These are phyloP conservation scores for Coemansia sp. DNA, from an alignment of 192 early-diverging fungal genomes.

Conservation along the genomic window DNA sequence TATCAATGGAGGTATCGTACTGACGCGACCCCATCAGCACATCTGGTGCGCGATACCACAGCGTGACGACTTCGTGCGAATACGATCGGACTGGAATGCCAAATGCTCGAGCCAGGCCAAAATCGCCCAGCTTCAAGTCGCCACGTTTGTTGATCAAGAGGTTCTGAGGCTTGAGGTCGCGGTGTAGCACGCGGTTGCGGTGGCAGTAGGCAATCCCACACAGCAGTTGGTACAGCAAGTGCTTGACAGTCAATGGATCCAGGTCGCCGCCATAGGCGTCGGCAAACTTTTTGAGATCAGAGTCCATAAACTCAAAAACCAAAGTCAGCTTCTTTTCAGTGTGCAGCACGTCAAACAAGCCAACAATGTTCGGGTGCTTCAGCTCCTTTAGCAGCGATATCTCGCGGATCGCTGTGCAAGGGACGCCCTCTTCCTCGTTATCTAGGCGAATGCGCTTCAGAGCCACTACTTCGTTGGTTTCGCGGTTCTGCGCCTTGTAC, in stretches of 20 bases:
- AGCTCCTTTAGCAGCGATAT: conserved; percentile 82
- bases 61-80: conserved; percentile 83
- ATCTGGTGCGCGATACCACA: conserved; percentile 88
- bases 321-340: conserved; percentile 97
- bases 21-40: conserved; percentile 85
- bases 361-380: conserved; percentile 69
- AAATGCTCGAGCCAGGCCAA: conserved; percentile 95
- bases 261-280: conserved; percentile 83
- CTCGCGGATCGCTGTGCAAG: conserved; percentile 75
- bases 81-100: conserved; percentile 90
- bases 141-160: conserved; percentile 93
- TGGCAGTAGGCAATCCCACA: conserved; percentile 98
- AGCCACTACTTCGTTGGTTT: conserved; percentile 94
- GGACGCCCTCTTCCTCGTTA: conserved; percentile 85
- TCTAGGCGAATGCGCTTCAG: conserved; percentile 91
- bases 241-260: conserved; percentile 81
- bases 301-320: conserved; percentile 98
- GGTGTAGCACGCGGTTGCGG: conserved; percentile 90
- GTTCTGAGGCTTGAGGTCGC: conserved; percentile 88
- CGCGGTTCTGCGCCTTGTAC: conserved; percentile 97
- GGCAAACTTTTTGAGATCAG: conserved; percentile 98
- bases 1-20: conserved; percentile 84
- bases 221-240: conserved; percentile 96
- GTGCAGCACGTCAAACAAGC: conserved; percentile 94
- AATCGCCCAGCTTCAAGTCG: conserved; percentile 85